phyloP scores from a whole-genome alignment of 1,139 yeast genomes.

The Geotrichum phurueaensis region DNA sequence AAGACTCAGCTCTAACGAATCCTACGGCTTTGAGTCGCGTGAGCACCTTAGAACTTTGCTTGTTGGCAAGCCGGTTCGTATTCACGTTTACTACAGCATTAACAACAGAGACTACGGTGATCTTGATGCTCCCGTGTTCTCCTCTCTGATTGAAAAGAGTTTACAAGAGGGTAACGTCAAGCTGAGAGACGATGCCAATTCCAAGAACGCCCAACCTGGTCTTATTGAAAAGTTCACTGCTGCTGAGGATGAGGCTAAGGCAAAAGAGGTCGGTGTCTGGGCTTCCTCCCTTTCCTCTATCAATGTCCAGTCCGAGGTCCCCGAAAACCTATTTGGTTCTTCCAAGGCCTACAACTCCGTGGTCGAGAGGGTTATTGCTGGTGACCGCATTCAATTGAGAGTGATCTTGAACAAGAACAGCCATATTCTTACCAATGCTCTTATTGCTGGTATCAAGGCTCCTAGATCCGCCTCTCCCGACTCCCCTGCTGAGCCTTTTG shows the following conservation, averaged over 20 bases:
- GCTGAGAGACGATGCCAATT: slow-evolving; percentile 49
- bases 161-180: slow-evolving; percentile 58
- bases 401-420: slow-evolving; percentile 41
- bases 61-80: slow-evolving; percentile 63
- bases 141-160: slow-evolving; percentile 53
- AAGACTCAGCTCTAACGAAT: slow-evolving; percentile 37
- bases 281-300: slow-evolving; percentile 29
- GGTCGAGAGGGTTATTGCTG: slow-evolving; percentile 70
- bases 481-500: slow-evolving; percentile 44
- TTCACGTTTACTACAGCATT: slow-evolving; percentile 50
- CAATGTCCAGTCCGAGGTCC: slow-evolving; percentile 35
- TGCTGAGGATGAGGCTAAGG: slow-evolving; percentile 49
- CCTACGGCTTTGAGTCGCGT: slow-evolving; percentile 49
- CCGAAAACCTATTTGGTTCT: slow-evolving; percentile 36
- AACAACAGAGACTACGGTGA: slow-evolving; percentile 70
- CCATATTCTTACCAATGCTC: slow-evolving; percentile 47
- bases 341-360: slow-evolving; percentile 47
- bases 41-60: slow-evolving; percentile 59
- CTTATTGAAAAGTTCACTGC: slow-evolving; percentile 35
- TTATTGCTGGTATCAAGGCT: slow-evolving; percentile 66
- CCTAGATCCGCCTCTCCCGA: slow-evolving; percentile 59
- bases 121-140: slow-evolving; percentile 56
- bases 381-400: slow-evolving; percentile 66
- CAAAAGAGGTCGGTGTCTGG: slow-evolving; percentile 55
- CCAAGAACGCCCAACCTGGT: slow-evolving; percentile 34